These are phyloP conservation scores for Penicillium ucsense DNA, from an alignment of 495 filamentous ascomycete species.

Conservation along the genomic window DNA sequence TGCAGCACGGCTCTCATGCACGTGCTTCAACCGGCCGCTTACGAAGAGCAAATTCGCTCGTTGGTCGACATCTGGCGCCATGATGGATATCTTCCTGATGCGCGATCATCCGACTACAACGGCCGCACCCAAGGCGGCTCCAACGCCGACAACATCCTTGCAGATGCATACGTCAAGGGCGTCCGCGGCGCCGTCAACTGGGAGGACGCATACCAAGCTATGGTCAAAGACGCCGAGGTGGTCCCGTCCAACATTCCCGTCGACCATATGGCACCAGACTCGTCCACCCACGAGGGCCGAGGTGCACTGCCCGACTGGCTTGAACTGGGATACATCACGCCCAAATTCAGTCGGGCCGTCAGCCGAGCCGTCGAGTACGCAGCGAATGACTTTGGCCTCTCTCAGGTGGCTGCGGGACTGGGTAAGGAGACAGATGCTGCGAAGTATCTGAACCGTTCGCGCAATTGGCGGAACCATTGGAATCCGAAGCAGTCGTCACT, in stretches of 20 bases:
- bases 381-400: conserved; percentile 57
- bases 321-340: conserved; percentile 53
- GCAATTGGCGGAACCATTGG: conserved; percentile 69
- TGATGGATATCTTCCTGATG: conserved; percentile 58
- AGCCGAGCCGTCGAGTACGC: conserved; percentile 60
- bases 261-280: conserved; percentile 49
- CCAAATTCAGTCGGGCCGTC: conserved; percentile 50
- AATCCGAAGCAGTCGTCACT: conserved; percentile 44
- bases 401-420: conserved; percentile 42
- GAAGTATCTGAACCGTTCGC: conserved; percentile 55
- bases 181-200: conserved; percentile 56
- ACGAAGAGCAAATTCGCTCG: conserved; percentile 58
- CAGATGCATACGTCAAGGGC: conserved; percentile 67
- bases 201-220: conserved; percentile 57
- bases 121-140: conserved; percentile 63
- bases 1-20: conserved; percentile 55
- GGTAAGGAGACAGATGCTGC: conserved; percentile 39
- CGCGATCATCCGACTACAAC: conserved; percentile 61
- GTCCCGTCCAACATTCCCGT: conserved; percentile 52
- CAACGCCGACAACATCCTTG: conserved; percentile 65
- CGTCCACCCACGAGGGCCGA: conserved; percentile 59
- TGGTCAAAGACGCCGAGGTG: conserved; percentile 62
- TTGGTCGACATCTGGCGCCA: conserved; percentile 62
- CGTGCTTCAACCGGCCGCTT: conserved; percentile 50
- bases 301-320: conserved; percentile 65